Conservation (phyloP, 2,329 filamentous ascomycete species). For the Xylariaceae sp. region DNA sequence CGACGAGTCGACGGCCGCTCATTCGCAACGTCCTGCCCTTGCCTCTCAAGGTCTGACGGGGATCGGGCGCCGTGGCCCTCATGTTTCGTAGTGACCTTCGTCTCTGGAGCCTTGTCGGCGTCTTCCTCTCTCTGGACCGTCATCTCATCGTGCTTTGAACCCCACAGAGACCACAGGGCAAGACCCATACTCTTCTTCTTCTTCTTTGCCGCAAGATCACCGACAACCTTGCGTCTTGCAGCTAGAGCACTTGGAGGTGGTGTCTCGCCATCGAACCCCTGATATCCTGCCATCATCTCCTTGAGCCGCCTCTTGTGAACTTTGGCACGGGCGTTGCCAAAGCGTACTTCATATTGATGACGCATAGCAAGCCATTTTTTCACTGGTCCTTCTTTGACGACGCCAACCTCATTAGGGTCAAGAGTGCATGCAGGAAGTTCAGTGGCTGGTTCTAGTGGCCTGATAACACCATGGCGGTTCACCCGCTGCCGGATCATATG, state of each 20-base stretch:
- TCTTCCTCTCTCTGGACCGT: constrained; percentile 68
- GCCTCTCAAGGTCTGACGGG: constrained; percentile 49
- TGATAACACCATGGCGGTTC: constrained; percentile 77
- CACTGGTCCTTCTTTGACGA: constrained; percentile 80
- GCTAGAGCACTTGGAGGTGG: constrained; percentile 87
- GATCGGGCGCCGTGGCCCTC: constrained; percentile 54
- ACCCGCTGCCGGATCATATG: constrained; percentile 95
- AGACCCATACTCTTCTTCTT: constrained; percentile 71
- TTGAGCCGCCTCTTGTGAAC: constrained; percentile 76
- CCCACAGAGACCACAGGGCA: constrained; percentile 86
- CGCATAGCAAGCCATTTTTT: constrained; percentile 84
- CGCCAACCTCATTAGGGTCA: constrained; percentile 70
- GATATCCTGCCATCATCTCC: constrained; percentile 75
- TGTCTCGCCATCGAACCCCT: constrained; percentile 73
- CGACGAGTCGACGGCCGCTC: constrained; percentile 39
- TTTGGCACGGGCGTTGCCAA: constrained; percentile 70
- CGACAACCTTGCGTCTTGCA: constrained; percentile 64
- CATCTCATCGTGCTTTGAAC: constrained; percentile 84
- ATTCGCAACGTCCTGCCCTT: constrained; percentile 41
- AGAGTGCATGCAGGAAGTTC: constrained; percentile 72
- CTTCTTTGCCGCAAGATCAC: constrained; percentile 58
- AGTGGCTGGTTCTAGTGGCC: constrained; percentile 67
- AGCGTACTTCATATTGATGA: constrained; percentile 75
- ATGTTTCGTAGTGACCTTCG: constrained; percentile 45
- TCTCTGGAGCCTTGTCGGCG: constrained; percentile 49